Evolutionary conservation across 805 yeast genomes (phyloP), one percentile per base, ranked within the genome.

Genomic region (Schizosaccharomyces osmophilus): DNA sequence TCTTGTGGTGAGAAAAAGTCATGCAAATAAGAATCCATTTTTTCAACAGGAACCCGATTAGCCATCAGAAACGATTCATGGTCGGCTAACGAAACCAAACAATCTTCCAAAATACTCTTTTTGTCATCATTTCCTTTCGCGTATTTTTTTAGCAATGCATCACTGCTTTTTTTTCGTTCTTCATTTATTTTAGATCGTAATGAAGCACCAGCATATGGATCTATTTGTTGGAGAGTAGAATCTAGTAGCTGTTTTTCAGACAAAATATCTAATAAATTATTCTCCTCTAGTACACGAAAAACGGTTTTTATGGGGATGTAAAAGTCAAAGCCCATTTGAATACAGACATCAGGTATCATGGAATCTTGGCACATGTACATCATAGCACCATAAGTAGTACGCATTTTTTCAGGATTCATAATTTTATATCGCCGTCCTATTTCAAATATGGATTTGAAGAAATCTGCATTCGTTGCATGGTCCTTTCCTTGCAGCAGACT

Each of bases 351-450:
- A 0, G 87, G 84, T 36, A 83, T 71, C 59, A 85, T 73, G 1
- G 93, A 85, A 70, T 85, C 94, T 93, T 85, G 57, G 42, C 63
- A 81, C 85, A 85, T 85, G 70, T 85, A 85, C 72, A 85, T 82
- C 62, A 85, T 73, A 67, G 85, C 84, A 58, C 94, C 94, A 69
- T 81, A 85, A 4, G 82, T 82, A 67, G 82, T 85, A 64, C 88
- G 77, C 85, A 85, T 82, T 66, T 80, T 77, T 66, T 85, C 88
- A 0, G 94, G 94, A 67, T 85, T 85, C 88, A 85, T 82, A 66
- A 85, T 82, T 68, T 85, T 85, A 72, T 85, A 85, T 55, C 93
- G 75, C 66, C 93, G 75, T 29, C 93, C 93, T 63, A 85, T 80
- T 71, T 85, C 93, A 69, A 85, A 85, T 6, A 85, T 73, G 54